Evolutionary conservation across 169 alveolate genomes (phyloP), one percentile per base, ranked within the genome.

Genomic region (Plasmodium chabaudi): DNA sequence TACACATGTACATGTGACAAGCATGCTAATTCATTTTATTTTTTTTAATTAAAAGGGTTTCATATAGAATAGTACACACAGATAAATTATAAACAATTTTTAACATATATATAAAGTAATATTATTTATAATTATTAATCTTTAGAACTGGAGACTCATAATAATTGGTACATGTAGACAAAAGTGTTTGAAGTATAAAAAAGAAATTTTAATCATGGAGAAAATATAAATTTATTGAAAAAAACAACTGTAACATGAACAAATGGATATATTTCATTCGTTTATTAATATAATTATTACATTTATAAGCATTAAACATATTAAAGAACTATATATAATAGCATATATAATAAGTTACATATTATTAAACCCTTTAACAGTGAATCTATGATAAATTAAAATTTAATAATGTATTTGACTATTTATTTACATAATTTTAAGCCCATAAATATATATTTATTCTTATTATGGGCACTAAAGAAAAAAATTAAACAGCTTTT

Each of bases 341-440:
- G 7, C 51, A 64, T 53, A 15, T 39, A 49, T 72, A 39, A 17
- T 49, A 44, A 39, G 56, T n/a, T 55, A 27, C 9, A 56, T 21
- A 25, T 7, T 65, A 17, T 67, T 74, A 13, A 56, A 19, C 55
- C 9, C 23, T 19, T 25, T 60, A 70, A 77, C 60, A 77, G 74
- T 23, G 64, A 77, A 55, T 73, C 82, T 77, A 70, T 23, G 70
- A 53, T 23, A 77, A 19, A 77, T 77, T 69, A 55, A 74, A 70
- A 70, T 70, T 70, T 59, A 57, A 56, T 47, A 70, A 21, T 70
- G 10, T 53, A 59, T 70, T 15, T 46, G 47, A n/a, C 25, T n/a
- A 13, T 74, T 74, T 55, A 55, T 74, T 56, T 74, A 17, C 23
- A 42, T 60, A 9, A 60, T 56, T 51, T 74, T 74, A 21, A 21